These are phyloP conservation scores for Phytophthora idaei DNA, from an alignment of 352 stramenopile species.

Conservation along the genomic window DNA sequence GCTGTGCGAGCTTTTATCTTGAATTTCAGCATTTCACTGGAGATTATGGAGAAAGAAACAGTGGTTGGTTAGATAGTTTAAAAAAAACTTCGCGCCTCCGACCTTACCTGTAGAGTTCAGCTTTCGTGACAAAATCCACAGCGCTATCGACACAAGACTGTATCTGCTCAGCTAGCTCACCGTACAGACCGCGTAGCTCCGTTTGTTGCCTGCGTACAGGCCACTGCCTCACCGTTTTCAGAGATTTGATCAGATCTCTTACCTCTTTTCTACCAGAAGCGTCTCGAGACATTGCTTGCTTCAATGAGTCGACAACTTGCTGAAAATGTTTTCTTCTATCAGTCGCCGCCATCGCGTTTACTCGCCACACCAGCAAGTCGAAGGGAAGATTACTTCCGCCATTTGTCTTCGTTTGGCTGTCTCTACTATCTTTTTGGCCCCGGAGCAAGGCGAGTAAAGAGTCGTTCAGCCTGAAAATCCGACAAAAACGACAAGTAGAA, in stretches of 20 bases:
- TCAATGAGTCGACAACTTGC: conserved; percentile 6
- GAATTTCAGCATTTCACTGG: conserved; percentile 6
- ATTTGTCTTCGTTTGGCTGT: background rate
- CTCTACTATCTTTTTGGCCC: background rate
- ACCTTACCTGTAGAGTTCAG: conserved; percentile 1
- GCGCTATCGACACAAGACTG: background rate
- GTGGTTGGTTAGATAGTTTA: background rate
- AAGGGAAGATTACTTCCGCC: background rate
- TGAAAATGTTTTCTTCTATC: conserved; percentile 5
- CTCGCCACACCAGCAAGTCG: conserved; percentile 6
- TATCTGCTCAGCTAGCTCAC: background rate
- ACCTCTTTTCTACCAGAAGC: background rate
- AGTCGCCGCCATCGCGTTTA: conserved; percentile 1
- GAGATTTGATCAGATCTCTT: background rate
- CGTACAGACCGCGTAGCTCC: background rate
- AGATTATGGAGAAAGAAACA: background rate
- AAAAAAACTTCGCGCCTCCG: background rate
- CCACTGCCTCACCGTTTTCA: conserved; percentile 11
- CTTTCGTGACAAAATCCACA: background rate
- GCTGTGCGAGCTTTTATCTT: background rate
- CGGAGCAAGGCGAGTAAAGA: background rate
- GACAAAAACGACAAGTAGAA: background rate
- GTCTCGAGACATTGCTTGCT: conserved; percentile 1
- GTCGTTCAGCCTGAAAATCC: background rate
- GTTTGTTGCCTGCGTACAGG: too few relatives aligned